Evolutionary conservation across 1,284 basidiomycete genomes (phyloP), one percentile per base, ranked within the genome.

Genomic region (Mrakiaceae sp.): DNA sequence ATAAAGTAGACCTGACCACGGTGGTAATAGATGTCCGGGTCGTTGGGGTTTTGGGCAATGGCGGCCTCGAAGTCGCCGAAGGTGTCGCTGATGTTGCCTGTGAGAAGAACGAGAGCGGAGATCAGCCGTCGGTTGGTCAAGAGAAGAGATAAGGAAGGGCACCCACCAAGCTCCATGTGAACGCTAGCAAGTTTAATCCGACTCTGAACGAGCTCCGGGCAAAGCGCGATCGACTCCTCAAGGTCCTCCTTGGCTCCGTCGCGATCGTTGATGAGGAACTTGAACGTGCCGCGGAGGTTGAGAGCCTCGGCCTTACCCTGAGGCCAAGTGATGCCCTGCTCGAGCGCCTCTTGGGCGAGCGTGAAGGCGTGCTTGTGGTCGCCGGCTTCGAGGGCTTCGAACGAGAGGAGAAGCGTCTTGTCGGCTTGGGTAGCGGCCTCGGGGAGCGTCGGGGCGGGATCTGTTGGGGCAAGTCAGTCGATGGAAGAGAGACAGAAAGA

Each of bases 21-120:
- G 78, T 99, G 96, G 79, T 99, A 99, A 81, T 93, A 98, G 68
- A 97, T 93, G 77, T 98, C 96, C 0, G 95, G 87, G 77, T 98
- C 93, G 61, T 86, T 79, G 5, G 87, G 76, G 72, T 98, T 86
- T 70, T 88, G 83, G 73, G 83, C 81, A 72, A 94, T 87, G 1
- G 96, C 96, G 67, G 87, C 81, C 66, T 95, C 91, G 74, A 98
- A 98, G 76, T 90, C 91, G 69, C 86, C 83, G 77, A 98, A 93
- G 2, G 94, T 89, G 68, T 84, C 84, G 42, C 82, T 79, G 14
- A 87, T 81, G 69, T 91, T 83, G 58, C 72, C 74, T 72, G 58
- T 39, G 53, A 59, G 47, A 16, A 12, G 9, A 12, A 61, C 6
- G 50, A 46, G 42, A 4, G n/a, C 9, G 40, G 14, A 43, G 14